Base-by-base conservation (phyloP, 2,329 filamentous ascomycete genomes). In the Colletotrichum melonis region DNA sequence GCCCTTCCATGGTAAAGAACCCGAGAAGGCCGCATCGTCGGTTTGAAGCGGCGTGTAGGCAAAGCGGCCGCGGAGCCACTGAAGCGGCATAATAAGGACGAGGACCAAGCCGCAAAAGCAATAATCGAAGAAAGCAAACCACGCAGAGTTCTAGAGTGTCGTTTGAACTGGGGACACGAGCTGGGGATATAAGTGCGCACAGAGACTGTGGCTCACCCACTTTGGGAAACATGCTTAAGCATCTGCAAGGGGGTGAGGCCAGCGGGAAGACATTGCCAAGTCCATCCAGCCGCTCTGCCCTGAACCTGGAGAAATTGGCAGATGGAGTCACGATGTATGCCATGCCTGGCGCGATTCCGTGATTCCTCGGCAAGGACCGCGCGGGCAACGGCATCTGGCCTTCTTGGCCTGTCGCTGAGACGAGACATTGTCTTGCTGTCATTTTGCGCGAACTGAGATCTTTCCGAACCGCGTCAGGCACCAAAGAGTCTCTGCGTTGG, bases 301-400 rank as follows among this genome's bases (percentile, higher is more conserved):
- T 46, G 16, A 19, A 0, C 0, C 42, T 4, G 16, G 7, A 19
- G 7, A 46, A 0, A 19, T 1, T n/a, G 19, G 0, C 7, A 46
- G 1, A 46, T n/a, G 14, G 16, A 46, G 42, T 9, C 16, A 9
- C 16, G 19, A 8, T 46, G 42, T 46, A 19, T 46, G 42, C 42
- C 42, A 19, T 46, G 42, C 16, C 2, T n/a, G 42, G 6, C 42
- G 42, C 5, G 1, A n/a, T 46, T n/a, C 19, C 42, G 16, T 46
- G 42, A 19, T n/a, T 46, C 19, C 19, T 46, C 42, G 42, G 42
- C 42, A 46, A 19, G 16, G 5, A 38, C 5, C 35, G 35, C 35
- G 35, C 0, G 5, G 42, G 16, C 42, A 16, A 1, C 42, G 42
- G 42, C 42, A 46, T 3, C 42, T 46, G 16, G 42, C 16, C 19